Evolutionary conservation across 2,329 filamentous ascomycete genomes (phyloP).

Genomic region (Dothistroma pini): DNA sequence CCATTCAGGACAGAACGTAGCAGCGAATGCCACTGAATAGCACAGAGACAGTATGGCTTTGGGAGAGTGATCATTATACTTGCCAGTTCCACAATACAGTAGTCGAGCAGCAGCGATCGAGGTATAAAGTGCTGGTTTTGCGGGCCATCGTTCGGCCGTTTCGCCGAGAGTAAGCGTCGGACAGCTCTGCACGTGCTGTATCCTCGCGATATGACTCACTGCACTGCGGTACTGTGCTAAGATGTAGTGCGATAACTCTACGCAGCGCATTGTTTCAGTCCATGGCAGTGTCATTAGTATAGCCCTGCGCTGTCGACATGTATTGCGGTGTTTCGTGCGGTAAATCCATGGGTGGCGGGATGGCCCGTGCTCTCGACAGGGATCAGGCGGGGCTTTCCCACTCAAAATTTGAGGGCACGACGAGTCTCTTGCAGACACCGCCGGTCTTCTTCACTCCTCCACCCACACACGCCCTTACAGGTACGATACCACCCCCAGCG

Average conservation of each 20-base stretch:
- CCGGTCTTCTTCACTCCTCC: not conserved
- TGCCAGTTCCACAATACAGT: too few relatives aligned
- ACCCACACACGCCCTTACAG: not conserved
- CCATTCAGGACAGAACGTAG: too few relatives aligned
- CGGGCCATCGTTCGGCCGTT: not conserved
- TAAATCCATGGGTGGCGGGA: not conserved
- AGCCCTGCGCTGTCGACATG: not conserved
- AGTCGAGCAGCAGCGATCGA: too few relatives aligned
- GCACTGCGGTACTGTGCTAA: not conserved
- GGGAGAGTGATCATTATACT: too few relatives aligned
- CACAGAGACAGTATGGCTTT: not conserved
- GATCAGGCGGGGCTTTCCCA: not conserved
- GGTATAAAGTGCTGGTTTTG: not conserved
- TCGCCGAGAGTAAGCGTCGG: not conserved
- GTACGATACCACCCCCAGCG: not conserved
- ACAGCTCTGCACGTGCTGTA: not conserved
- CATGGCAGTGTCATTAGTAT: not conserved
- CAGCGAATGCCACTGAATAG: too few relatives aligned
- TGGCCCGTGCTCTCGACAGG: not conserved
- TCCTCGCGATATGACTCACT: not conserved
- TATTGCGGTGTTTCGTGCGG: not conserved
- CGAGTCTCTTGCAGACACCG: not conserved
- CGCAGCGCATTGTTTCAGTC: not conserved
- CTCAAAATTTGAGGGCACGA: not conserved
- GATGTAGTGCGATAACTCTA: not conserved